Percentiles rank a stretch among this genome's conserved stretches.
phyloP scores from a whole-genome alignment of 2,329 filamentous ascomycete genomes.

The Myriangium duriaei region DNA sequence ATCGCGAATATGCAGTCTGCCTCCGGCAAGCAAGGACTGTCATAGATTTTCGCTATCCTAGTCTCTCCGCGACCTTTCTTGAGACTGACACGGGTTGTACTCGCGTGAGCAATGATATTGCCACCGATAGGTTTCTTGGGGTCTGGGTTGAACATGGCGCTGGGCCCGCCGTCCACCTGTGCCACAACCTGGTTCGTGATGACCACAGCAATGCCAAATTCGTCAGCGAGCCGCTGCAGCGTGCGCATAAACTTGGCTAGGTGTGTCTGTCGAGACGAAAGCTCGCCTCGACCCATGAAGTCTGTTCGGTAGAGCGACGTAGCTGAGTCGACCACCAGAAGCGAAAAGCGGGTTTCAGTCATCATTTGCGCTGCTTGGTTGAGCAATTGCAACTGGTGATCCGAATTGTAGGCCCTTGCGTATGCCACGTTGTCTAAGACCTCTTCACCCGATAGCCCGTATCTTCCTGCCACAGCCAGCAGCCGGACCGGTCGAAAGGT shows the following conservation, averaged over 20 bases:
- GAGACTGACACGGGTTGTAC: conserved; percentile 83
- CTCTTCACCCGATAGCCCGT: conserved; percentile 89
- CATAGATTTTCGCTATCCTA: conserved; percentile 97
- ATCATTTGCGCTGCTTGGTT: conserved; percentile 97
- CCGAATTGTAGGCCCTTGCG: conserved; percentile 94
- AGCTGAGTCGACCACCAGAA: conserved; percentile 90
- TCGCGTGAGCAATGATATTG: conserved; percentile 97
- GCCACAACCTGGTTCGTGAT: conserved; percentile 99
- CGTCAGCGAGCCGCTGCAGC: conserved; percentile 60
- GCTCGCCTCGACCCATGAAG: conserved; percentile 89
- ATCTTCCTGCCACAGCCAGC: conserved; percentile 83
- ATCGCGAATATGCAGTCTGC: conserved; percentile 96
- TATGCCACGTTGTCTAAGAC: conserved; percentile 98
- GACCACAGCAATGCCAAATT: conserved; percentile 93
- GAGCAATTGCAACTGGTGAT: conserved; percentile 89
- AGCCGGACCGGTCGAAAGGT: conserved; percentile 87
- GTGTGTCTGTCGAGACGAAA: conserved; percentile 85
- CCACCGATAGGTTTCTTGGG: conserved; percentile 98
- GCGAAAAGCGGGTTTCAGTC: conserved; percentile 95
- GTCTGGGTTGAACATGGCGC: conserved; percentile 97
- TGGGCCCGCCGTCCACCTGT: conserved; percentile 91
- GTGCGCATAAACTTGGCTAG: conserved; percentile 81
- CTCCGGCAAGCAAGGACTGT: conserved; percentile 92
- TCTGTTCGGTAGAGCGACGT: conserved; percentile 93
- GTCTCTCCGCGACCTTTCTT: conserved; percentile 96